These are phyloP conservation scores for Didymella glomerata DNA, from an alignment of 2,329 filamentous ascomycete species.

Conservation along the genomic window DNA sequence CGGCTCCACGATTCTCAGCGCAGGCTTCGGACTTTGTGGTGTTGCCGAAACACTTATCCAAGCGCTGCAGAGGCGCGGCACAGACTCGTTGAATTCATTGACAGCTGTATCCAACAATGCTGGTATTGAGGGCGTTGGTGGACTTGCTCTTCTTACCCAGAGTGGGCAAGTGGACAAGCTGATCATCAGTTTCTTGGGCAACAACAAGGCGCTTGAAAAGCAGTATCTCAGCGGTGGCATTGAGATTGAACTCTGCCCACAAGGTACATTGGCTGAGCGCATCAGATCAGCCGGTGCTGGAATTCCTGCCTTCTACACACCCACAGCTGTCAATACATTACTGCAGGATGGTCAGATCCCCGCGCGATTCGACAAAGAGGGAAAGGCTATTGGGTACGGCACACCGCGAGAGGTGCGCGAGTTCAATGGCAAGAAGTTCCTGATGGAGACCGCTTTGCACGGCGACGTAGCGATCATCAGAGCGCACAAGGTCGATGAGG, in stretches of 20 bases:
- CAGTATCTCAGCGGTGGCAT: constrained; percentile 77
- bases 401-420: constrained; percentile 73
- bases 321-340: constrained; percentile 71
- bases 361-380: constrained; percentile 65
- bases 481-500: constrained; percentile 78
- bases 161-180: constrained; percentile 75
- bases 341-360: constrained; percentile 74
- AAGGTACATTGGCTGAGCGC: constrained; percentile 77
- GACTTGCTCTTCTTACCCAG: constrained; percentile 72
- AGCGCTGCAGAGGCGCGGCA: constrained; percentile 45
- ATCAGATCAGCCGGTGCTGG: constrained; percentile 77
- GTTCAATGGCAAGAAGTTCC: constrained; percentile 75
- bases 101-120: constrained; percentile 86
- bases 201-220: constrained; percentile 78
- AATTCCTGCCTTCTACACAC: constrained; percentile 83
- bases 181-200: constrained; percentile 79
- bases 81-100: constrained; percentile 54
- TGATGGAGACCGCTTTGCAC: constrained; percentile 79
- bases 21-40: constrained; percentile 52
- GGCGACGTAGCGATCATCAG: constrained; percentile 80
- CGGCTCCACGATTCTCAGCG: constrained; percentile 50
- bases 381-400: constrained; percentile 69
- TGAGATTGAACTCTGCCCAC: constrained; percentile 78
- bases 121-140: constrained; percentile 70
- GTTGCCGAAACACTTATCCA: constrained; percentile 51